These are phyloP conservation scores for Escovopsis sp. DNA, from an alignment of 2,329 filamentous ascomycete species.

Conservation along the genomic window DNA sequence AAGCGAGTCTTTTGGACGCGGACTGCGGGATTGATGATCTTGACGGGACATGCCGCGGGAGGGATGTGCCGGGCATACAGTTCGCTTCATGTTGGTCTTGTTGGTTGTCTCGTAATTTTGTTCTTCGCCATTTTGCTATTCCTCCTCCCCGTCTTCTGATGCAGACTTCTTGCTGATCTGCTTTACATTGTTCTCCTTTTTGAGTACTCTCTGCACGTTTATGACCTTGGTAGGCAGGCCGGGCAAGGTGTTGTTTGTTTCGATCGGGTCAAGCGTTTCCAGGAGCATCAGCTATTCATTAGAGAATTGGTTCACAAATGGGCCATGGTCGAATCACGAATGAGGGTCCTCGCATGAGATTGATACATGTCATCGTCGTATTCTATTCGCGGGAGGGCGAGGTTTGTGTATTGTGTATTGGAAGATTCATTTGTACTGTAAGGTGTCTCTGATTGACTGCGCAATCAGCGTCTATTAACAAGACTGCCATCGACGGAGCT, in stretches of 20 bases:
- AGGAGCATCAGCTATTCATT: background rate
- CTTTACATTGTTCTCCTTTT: background rate
- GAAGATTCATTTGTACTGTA: background rate
- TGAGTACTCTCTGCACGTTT: background rate
- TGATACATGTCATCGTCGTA: too few species aligned
- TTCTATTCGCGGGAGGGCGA: background rate
- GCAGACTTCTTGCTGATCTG: too few species aligned
- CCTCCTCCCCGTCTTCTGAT: too few species aligned
- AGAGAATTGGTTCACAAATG: slow-evolving; percentile 3
- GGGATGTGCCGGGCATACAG: too few species aligned
- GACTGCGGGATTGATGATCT: background rate
- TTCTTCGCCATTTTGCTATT: too few species aligned
- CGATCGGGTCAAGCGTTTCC: background rate
- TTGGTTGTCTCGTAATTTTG: too few species aligned
- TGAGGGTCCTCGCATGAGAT: too few species aligned
- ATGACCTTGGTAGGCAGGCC: background rate
- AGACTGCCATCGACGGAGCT: slow-evolving; percentile 39
- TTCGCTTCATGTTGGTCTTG: too few species aligned
- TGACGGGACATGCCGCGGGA: too few species aligned
- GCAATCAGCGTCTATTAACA: slow-evolving; percentile 23
- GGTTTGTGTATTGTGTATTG: background rate
- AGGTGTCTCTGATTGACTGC: background rate
- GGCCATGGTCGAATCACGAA: slow-evolving; percentile 1
- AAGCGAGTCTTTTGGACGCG: background rate
- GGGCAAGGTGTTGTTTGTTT: background rate